Percentiles rank a stretch among this genome's conserved stretches.
These are phyloP conservation scores for Prunus persica DNA, from an alignment of 306 rosid species.

Conservation along the genomic window Prunus_persica_NCBIv2 NC_034010.1:15689501-15690000, in stretches of 20 bases:
- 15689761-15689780: constrained; percentile 98
- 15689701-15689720: neutral
- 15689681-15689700: neutral
- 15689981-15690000: constrained; percentile 97
- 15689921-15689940: constrained; percentile 98
- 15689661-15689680: neutral
- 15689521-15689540: neutral
- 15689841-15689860: constrained; percentile 99
- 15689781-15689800: constrained; percentile 95
- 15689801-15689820: constrained; percentile 97
- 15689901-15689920: constrained; percentile 97
- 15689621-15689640: neutral
- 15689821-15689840: constrained; percentile 98
- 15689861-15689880: constrained; percentile 98
- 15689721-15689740: neutral
- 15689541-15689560: neutral
- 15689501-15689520: neutral
- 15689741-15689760: constrained; percentile 40
- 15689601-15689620: too few species aligned
- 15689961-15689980: constrained; percentile 94
- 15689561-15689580: neutral
- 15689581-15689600: too few species aligned
- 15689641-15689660: neutral
- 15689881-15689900: constrained; percentile 93
- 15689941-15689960: constrained; percentile 96